Evolutionary conservation across 1,139 yeast genomes (phyloP), one percentile per base, ranked within the genome.

Genomic region (Yamadazyma atmosphaerica): DNA sequence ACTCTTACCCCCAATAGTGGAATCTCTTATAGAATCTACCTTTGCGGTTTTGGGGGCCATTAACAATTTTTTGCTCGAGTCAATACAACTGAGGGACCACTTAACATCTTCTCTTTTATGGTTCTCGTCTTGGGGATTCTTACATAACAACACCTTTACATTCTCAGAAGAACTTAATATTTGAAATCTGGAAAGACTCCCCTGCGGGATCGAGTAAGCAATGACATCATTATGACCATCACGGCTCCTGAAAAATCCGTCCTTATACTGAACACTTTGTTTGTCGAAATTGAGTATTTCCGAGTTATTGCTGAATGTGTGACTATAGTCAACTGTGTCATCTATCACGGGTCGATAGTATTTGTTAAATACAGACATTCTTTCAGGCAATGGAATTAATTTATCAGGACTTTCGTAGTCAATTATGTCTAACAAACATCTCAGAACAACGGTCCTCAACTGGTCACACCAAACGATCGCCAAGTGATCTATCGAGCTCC

Each of bases 381-480:
- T 70, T 26, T 68, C 60, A 0, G 58, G 49, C 33, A 86, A 62
- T 0, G 76, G 52, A 35, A 64, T 65, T 0, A 89, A 81, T 48
- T 74, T 75, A 4, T 51, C 40, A 0, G 80, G 66, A 0, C 66
- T 50, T 0, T 50, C 45, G 21, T 58, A 56, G 51, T 86, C 85
- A 2, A 79, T 75, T 13, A 85, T 69, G 30, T 78, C 83, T 33
- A 86, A 63, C 22, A 94, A 55, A 0, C 81, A 64, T 33, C 70
- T 67, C 10, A 86, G 84, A 2, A 92, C 49, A 6, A 74, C 77
- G 31, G 74, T 69, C 39, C 98, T 74, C 29, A 89, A 64, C 57
- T 92, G 98, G 43, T 83, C 86, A 62, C 99, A 94, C 99, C 99
- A 94, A 1, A 90, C 96, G 38, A 94, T 83, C 0, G 98, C 98